These are phyloP conservation scores for Thymus mandschuricus DNA, from an alignment of 257 asterid genomes.

Conservation along the genomic window DNA sequence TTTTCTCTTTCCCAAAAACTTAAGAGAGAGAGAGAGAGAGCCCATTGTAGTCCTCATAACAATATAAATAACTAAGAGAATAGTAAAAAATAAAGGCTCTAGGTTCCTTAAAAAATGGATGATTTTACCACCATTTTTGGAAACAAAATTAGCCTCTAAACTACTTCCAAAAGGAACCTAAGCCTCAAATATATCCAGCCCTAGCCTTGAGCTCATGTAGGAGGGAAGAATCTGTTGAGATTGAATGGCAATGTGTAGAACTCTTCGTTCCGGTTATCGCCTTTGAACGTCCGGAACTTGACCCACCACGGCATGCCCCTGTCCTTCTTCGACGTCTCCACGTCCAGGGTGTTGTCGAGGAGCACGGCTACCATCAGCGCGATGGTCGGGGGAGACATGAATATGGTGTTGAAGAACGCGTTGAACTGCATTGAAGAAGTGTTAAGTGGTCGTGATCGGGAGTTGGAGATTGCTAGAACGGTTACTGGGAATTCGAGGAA, in stretches of 20 bases:
- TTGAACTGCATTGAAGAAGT: slow-evolving; percentile 68
- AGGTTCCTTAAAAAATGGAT: slow-evolving; percentile 32
- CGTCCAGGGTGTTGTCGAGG: slow-evolving; percentile 89
- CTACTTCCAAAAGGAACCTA: slow-evolving; percentile 17
- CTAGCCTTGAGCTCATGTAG: slow-evolving; percentile 50
- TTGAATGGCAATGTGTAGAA: slow-evolving; percentile 89
- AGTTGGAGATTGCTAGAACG: too few species aligned
- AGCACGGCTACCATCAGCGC: slow-evolving; percentile 75
- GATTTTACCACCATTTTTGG: background rate
- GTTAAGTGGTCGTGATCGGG: too few species aligned
- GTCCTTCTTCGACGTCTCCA: slow-evolving; percentile 79
- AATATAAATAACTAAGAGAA: background rate
- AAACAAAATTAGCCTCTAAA: slow-evolving; percentile 9
- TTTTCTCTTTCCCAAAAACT: background rate
- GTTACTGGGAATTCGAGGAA: background rate
- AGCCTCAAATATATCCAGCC: slow-evolving; percentile 9
- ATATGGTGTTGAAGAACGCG: slow-evolving; percentile 75
- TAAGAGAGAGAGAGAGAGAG: background rate
- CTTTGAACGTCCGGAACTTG: slow-evolving; percentile 85
- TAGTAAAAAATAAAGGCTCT: background rate
- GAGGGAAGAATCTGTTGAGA: slow-evolving; percentile 89
- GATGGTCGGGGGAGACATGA: slow-evolving; percentile 78
- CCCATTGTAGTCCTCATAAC: background rate
- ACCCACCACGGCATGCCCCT: slow-evolving; percentile 99
- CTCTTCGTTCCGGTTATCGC: slow-evolving; percentile 86